Percentiles rank a stretch among this genome's conserved stretches.
Conservation (phyloP, 331 rosid species). For the Quercus lobata region DNA sequence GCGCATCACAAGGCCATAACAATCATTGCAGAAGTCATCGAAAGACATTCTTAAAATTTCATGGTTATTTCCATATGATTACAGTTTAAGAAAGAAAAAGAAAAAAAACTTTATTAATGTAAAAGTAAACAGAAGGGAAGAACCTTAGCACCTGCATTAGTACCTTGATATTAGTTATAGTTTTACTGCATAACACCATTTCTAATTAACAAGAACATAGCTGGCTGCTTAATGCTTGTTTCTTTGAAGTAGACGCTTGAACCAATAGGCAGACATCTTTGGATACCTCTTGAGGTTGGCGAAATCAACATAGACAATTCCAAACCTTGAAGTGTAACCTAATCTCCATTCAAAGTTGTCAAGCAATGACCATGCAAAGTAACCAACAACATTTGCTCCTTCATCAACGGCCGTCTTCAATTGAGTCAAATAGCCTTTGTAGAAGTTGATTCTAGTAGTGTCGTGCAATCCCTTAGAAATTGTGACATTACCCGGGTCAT, state of each 20-base stretch:
- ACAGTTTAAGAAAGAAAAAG: conserved; percentile 1
- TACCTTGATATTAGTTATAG: background rate
- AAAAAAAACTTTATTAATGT: background rate
- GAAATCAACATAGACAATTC: conserved; percentile 82
- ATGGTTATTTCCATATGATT: background rate
- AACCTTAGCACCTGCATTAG: too few relatives aligned
- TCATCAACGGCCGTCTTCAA: conserved; percentile 75
- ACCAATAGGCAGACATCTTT: conserved; percentile 94
- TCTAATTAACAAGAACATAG: background rate
- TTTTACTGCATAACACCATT: background rate
- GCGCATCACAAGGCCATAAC: background rate
- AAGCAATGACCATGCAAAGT: conserved; percentile 87
- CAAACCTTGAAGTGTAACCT: conserved; percentile 91
- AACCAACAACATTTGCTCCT: conserved; percentile 72
- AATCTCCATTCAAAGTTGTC: conserved; percentile 93
- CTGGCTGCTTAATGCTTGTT: conserved; percentile 29
- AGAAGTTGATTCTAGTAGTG: conserved; percentile 64
- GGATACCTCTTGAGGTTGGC: conserved; percentile 69
- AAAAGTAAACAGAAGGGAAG: too few relatives aligned
- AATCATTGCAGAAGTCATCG: background rate
- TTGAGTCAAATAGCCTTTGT: conserved; percentile 57
- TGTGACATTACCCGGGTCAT: conserved; percentile 68
- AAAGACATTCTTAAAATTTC: background rate
- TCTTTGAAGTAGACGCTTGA: conserved; percentile 52
- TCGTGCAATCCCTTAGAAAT: conserved; percentile 58